Evolutionary conservation across 2,329 filamentous ascomycete genomes (phyloP).

Genomic region (Arthrobotrys conoides): DNA sequence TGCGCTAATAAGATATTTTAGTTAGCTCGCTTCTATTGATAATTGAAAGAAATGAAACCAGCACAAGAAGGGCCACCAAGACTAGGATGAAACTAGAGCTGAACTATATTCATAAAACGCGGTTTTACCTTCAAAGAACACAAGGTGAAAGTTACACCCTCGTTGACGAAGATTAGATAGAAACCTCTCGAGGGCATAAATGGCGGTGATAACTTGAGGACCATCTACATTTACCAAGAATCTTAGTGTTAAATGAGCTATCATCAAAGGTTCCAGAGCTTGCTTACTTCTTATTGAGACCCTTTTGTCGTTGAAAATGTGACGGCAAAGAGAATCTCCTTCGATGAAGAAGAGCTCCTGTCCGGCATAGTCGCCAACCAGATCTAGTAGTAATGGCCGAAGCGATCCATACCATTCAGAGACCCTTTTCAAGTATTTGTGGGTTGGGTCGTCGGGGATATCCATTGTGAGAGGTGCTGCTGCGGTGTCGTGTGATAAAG

Average conservation of each 20-base stretch:
- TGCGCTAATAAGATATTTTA: constrained; percentile 38
- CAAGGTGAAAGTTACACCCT: constrained; percentile 79
- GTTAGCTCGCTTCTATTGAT: background rate
- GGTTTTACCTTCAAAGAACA: constrained; percentile 74
- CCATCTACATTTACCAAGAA: constrained; percentile 68
- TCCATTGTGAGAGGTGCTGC: background rate
- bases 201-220: constrained; percentile 79
- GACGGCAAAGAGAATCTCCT: constrained; percentile 78
- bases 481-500: background rate
- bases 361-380: constrained; percentile 82
- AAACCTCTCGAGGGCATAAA: constrained; percentile 78
- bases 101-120: no score
- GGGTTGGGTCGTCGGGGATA: background rate
- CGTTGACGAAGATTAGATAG: constrained; percentile 74
- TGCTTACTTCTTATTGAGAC: constrained; percentile 74
- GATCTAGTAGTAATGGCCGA: constrained; percentile 70
- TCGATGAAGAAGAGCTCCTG: constrained; percentile 80
- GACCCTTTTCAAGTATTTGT: background rate
- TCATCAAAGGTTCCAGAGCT: background rate
- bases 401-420: constrained; percentile 42
- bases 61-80: no score
- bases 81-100: no score
- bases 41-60: background rate
- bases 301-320: constrained; percentile 75
- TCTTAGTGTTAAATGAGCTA: constrained; percentile 1